Conservation (phyloP, 208 protist species). For the Trypanosomatidae sp. region DNA sequence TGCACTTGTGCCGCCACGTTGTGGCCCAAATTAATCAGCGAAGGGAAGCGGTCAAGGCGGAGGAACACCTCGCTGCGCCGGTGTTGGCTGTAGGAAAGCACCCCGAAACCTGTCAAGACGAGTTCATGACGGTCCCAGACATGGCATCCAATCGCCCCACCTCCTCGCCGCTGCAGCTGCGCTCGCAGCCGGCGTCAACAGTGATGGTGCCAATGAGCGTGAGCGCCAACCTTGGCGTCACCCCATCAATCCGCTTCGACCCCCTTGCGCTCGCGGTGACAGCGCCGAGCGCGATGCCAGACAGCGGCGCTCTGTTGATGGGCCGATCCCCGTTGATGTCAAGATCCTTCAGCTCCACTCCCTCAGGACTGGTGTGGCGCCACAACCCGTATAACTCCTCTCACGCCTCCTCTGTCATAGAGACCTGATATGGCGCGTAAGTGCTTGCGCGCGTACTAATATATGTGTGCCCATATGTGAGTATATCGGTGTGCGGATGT, state of each 20-base stretch:
- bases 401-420: constrained; percentile 59
- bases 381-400: constrained; percentile 81
- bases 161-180: constrained; percentile 9
- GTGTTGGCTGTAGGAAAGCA: constrained; percentile 1
- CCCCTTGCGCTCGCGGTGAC: constrained; percentile 37
- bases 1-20: constrained; percentile 75
- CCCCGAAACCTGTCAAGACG: constrained; percentile 12
- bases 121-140: constrained; percentile 13
- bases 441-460: neutral
- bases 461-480: neutral
- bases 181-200: constrained; percentile 18
- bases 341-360: constrained; percentile 68
- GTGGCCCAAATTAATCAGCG: constrained; percentile 15
- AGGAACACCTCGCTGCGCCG: constrained; percentile 4
- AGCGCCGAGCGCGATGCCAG: constrained; percentile 28
- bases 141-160: neutral
- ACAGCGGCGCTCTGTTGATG: constrained; percentile 19
- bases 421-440: constrained; percentile 38
- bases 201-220: constrained; percentile 40
- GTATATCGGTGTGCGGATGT: neutral
- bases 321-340: constrained; percentile 46
- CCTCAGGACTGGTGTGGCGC: constrained; percentile 66
- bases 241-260: constrained; percentile 43
- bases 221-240: constrained; percentile 31
- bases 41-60: constrained; percentile 8